Conservation (phyloP, 306 rosid genomes). For the Rubus idaeus region DNA sequence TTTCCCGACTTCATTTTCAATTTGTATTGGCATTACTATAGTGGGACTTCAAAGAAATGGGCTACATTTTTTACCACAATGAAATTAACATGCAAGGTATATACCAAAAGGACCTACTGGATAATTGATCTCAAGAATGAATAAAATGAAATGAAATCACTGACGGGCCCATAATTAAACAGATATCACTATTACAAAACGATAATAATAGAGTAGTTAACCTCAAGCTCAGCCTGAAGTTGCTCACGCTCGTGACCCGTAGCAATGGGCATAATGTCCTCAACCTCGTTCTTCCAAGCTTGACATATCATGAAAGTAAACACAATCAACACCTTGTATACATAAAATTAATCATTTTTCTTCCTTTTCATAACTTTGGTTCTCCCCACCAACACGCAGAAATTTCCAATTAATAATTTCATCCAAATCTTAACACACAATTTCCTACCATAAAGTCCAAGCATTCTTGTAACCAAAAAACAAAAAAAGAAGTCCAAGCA, state of each 20-base stretch:
- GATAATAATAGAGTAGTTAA: background rate
- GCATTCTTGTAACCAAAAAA: background rate
- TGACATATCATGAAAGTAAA: constrained; percentile 2
- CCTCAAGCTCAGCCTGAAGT: constrained; percentile 41
- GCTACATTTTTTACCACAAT: background rate
- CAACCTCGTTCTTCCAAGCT: constrained; percentile 28
- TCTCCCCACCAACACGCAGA: background rate
- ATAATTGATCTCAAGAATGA: constrained; percentile 41
- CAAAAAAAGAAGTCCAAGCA: background rate
- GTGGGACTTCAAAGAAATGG: too few relatives aligned
- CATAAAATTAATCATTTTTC: too few relatives aligned
- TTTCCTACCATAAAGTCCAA: too few relatives aligned
- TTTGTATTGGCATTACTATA: too few relatives aligned
- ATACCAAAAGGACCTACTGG: constrained; percentile 34
- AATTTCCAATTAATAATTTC: background rate
- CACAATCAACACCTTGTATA: background rate
- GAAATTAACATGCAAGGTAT: background rate
- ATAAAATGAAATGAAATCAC: constrained; percentile 7
- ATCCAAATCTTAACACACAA: background rate
- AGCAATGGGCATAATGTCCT: constrained; percentile 35
- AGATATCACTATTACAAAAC: background rate
- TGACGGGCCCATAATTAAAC: background rate
- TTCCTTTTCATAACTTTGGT: too few relatives aligned
- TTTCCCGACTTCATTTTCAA: too few relatives aligned
- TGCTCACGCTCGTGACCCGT: constrained; percentile 47